Conservation (phyloP, 1,284 basidiomycete genomes). For the Apiotrichum sp. region DNA sequence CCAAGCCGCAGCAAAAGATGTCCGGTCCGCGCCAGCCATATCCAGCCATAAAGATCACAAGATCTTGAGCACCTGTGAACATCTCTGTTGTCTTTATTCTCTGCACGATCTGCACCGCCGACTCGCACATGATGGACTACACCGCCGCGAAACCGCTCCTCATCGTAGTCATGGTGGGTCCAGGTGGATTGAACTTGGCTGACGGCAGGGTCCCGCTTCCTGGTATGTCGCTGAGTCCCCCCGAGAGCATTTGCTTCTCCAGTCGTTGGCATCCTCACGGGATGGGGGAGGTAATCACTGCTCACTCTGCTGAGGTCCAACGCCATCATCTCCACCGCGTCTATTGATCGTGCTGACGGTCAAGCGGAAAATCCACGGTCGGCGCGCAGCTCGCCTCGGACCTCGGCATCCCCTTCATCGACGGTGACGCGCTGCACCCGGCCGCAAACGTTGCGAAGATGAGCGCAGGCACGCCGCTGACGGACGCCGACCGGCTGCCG, state of each 20-base stretch:
- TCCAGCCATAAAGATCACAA: too few species aligned
- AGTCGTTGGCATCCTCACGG: not conserved
- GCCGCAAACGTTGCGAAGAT: slow-evolving; percentile 80
- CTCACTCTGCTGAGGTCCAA: not conserved
- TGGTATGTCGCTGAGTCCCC: slow-evolving; percentile 26
- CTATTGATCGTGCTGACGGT: not conserved
- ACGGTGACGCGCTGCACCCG: slow-evolving; percentile 87
- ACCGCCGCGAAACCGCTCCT: slow-evolving; percentile 32
- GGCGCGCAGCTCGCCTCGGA: slow-evolving; percentile 59
- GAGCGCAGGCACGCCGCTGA: slow-evolving; percentile 69
- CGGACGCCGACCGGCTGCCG: slow-evolving; percentile 74
- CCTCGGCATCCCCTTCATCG: slow-evolving; percentile 68
- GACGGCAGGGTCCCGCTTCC: slow-evolving; percentile 33
- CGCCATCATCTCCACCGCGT: not conserved
- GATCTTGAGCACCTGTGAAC: too few species aligned
- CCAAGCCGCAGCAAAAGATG: too few species aligned
- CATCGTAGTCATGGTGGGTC: slow-evolving; percentile 46
- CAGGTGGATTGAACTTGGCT: not conserved
- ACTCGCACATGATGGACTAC: slow-evolving; percentile 6
- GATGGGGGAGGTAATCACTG: too few species aligned
- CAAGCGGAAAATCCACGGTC: slow-evolving; percentile 80
- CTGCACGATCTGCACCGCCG: too few species aligned
- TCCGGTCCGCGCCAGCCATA: too few species aligned
- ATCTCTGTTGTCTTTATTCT: too few species aligned
- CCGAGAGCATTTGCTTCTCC: not conserved